Evolutionary conservation across 257 asterid species (phyloP).

Genomic region (Anisodus tanguticus): DNA sequence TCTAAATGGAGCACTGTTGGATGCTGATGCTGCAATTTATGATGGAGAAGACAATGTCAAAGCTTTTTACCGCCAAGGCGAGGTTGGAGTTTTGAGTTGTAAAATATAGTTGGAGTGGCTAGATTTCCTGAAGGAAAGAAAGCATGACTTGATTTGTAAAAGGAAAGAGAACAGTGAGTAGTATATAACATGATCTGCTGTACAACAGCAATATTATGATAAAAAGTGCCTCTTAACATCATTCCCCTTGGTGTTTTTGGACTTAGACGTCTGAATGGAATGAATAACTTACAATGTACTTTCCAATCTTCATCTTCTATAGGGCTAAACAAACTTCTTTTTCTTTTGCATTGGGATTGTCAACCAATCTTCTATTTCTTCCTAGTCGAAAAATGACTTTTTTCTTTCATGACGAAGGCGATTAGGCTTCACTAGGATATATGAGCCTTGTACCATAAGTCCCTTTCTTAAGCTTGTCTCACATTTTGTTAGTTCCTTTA

Average conservation of each 20-base stretch:
- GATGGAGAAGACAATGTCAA: slow-evolving; percentile 46
- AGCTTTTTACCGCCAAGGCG: slow-evolving; percentile 53
- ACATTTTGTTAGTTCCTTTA: background rate
- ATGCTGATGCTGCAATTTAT: slow-evolving; percentile 47
- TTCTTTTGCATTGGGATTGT: background rate
- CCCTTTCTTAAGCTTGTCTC: slow-evolving; percentile 5
- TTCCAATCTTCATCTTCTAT: background rate
- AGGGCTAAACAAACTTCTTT: background rate
- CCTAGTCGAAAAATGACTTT: background rate
- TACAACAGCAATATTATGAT: background rate
- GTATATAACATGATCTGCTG: background rate
- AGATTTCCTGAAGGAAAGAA: slow-evolving; percentile 22
- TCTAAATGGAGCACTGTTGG: slow-evolving; percentile 46
- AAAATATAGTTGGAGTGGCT: background rate
- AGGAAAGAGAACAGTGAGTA: background rate
- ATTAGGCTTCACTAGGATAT: background rate
- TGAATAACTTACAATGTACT: background rate
- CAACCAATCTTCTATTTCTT: background rate
- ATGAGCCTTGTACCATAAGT: background rate
- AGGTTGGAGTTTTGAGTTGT: slow-evolving; percentile 36
- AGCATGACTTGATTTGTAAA: slow-evolving; percentile 6
- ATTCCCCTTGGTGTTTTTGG: background rate
- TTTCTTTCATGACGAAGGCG: background rate
- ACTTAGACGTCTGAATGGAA: background rate
- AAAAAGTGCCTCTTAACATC: background rate